Evolutionary conservation across 768 basidiomycete species (phyloP).

Genomic region (Daedaleopsis nitida): DNA sequence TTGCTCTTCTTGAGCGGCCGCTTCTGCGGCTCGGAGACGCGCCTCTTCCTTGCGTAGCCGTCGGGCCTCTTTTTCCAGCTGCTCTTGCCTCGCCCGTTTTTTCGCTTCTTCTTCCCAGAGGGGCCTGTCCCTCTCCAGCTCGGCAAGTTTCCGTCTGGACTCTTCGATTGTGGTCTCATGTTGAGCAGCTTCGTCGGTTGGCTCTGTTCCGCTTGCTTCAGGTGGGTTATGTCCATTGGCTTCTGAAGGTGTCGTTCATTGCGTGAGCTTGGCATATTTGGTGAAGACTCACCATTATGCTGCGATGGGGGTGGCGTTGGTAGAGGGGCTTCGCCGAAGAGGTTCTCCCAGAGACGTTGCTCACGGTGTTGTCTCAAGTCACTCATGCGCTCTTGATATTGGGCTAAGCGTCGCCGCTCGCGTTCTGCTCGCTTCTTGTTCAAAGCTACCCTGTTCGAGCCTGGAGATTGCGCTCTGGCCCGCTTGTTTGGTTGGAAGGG

Average conservation of each 20-base stretch:
- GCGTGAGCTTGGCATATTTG: neutral
- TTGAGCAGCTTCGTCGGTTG: conserved; percentile 35
- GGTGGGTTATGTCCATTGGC: neutral
- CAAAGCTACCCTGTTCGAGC: neutral
- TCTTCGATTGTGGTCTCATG: conserved; percentile 54
- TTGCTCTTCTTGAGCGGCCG: conserved; percentile 14
- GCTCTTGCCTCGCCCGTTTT: conserved; percentile 48
- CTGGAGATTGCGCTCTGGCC: conserved; percentile 10
- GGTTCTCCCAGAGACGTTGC: conserved; percentile 5
- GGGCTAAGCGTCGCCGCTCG: conserved; percentile 3
- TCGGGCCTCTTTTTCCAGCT: conserved; percentile 35
- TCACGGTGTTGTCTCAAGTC: conserved; percentile 11
- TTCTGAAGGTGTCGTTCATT: neutral
- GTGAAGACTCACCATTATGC: conserved; percentile 1
- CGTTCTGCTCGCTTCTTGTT: conserved; percentile 13
- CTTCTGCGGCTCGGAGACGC: conserved; percentile 22
- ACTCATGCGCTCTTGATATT: neutral
- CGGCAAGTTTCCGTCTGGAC: conserved; percentile 66
- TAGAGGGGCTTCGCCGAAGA: neutral
- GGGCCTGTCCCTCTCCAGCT: conserved; percentile 65
- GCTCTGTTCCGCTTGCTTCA: neutral
- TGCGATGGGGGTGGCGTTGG: conserved; percentile 8
- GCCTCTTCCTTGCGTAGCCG: conserved; percentile 19
- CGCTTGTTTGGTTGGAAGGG: conserved; percentile 15
- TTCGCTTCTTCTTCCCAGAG: conserved; percentile 60